Evolutionary conservation across 352 stramenopile genomes (phyloP), one percentile per base, ranked within the genome.

Genomic region (Pythium sukuiense): DNA sequence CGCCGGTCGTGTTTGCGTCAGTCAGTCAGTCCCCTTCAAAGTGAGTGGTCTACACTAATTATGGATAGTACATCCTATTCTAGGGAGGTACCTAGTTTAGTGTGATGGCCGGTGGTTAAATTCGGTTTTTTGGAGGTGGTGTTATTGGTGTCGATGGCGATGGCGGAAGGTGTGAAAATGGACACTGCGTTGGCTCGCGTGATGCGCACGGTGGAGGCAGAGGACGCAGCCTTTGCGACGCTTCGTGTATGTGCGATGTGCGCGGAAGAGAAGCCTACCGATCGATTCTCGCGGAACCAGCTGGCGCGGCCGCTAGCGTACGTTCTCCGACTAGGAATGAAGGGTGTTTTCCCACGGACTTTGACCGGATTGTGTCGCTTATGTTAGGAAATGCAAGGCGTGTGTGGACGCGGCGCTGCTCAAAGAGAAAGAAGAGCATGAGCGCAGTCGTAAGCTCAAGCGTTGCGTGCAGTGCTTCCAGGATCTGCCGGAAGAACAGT

Each of bases 401-500:
- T 92, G 81, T 48, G 78, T 92, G 24, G 69, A 71, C 2, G 48
- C 61, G 11, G 62, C 69, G 70, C 57, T 80, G 1, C 63, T 69
- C 43, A 35, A 66, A 37, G 39, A 65, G 7, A 43, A 72, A 14
- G 30, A 62, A 11, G 65, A 81, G 39, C 46, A 58, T 12, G 60
- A 71, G 20, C 46, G 54, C 14, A 71, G 68, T 32, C 50, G 67
- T 26, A 72, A 80, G 13, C 64, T 85, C 26, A 91, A 91, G 60
- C 76, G 77, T 20, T 92, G 84, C 56, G 74, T 90, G 26, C 84
- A 92, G 68, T 92, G 84, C 75, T 92, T 91, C 65, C 79, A 85
- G 55, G 80, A 81, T 43, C 63, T 89, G n/a, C 59, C 76, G 0
- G 85, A 85, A 55, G 62, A 74, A 3, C 72, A 63, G 18, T 92